Evolutionary conservation across 2,329 filamentous ascomycete genomes (phyloP).

Genomic region (Phyllosticta paracitricarpa): DNA sequence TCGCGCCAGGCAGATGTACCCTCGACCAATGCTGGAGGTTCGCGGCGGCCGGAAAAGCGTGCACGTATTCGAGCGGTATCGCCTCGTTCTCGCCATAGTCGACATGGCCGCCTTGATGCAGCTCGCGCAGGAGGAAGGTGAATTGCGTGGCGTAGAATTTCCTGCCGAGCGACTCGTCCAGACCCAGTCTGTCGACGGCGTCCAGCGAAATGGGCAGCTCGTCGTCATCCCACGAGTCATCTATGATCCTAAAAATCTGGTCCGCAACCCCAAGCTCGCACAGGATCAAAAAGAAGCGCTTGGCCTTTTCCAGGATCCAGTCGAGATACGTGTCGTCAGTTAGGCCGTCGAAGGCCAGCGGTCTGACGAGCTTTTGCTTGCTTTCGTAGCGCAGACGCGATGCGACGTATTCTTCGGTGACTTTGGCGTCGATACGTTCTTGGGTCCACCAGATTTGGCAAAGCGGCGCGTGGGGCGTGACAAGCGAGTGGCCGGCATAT

Average conservation of each 20-base stretch:
- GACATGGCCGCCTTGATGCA: constrained; percentile 51
- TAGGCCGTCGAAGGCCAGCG: constrained; percentile 55
- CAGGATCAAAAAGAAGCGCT: constrained; percentile 61
- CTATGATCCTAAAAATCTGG: constrained; percentile 65
- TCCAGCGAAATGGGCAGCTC: constrained; percentile 61
- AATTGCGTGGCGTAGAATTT: constrained; percentile 64
- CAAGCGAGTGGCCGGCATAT: constrained; percentile 37
- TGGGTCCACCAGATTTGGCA: constrained; percentile 61
- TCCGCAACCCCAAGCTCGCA: constrained; percentile 60
- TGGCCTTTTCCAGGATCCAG: constrained; percentile 62
- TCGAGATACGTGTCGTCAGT: constrained; percentile 70
- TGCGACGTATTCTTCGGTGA: constrained; percentile 58
- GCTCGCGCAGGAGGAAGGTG: constrained; percentile 55
- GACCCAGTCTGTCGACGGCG: constrained; percentile 52
- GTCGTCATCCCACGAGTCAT: constrained; percentile 67
- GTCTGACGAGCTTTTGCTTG: constrained; percentile 50
- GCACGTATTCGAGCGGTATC: constrained; percentile 58
- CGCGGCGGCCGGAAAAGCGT: constrained; percentile 44
- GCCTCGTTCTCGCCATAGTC: constrained; percentile 58
- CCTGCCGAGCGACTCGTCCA: constrained; percentile 56
- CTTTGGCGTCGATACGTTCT: constrained; percentile 57
- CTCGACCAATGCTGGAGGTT: constrained; percentile 43
- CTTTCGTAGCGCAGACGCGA: constrained; percentile 55
- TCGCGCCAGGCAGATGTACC: constrained; percentile 55
- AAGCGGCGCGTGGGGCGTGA: constrained; percentile 38